These are phyloP conservation scores for Dactylellina haptotyla DNA, from an alignment of 2,329 filamentous ascomycete species.

Conservation along the genomic window DNA sequence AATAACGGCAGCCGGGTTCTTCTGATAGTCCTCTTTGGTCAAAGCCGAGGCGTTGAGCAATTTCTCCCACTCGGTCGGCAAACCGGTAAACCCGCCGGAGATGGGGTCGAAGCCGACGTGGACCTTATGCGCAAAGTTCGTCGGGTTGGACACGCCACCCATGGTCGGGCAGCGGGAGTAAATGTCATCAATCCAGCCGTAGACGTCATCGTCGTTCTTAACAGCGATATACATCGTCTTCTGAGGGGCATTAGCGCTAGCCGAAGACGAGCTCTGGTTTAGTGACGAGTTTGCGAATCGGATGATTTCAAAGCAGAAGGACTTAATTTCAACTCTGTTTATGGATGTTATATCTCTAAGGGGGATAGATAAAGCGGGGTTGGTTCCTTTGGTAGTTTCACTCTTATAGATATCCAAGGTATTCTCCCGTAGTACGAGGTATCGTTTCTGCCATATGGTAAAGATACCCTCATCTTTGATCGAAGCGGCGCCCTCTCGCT, in stretches of 20 bases:
- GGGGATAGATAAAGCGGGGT: slow-evolving; percentile 77
- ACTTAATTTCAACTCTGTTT: slow-evolving; percentile 87
- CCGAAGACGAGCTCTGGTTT: slow-evolving; percentile 73
- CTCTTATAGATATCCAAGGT: slow-evolving; percentile 94
- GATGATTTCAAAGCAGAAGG: slow-evolving; percentile 93
- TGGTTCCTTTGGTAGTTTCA: slow-evolving; percentile 75
- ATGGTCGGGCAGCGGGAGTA: slow-evolving; percentile 96
- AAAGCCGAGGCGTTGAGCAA: slow-evolving; percentile 94
- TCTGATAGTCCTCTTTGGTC: slow-evolving; percentile 97
- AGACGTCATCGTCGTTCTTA: slow-evolving; percentile 94
- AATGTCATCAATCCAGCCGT: slow-evolving; percentile 98
- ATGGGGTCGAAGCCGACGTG: slow-evolving; percentile 97
- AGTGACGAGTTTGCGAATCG: slow-evolving; percentile 67
- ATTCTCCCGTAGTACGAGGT: slow-evolving; percentile 89
- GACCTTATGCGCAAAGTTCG: slow-evolving; percentile 95
- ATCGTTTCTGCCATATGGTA: slow-evolving; percentile 93
- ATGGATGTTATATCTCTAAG: slow-evolving; percentile 90
- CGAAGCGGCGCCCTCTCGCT: slow-evolving; percentile 35
- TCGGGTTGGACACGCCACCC: slow-evolving; percentile 97
- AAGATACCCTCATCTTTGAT: slow-evolving; percentile 89
- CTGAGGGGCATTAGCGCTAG: slow-evolving; percentile 82
- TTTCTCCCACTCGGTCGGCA: slow-evolving; percentile 97
- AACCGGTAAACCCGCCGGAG: slow-evolving; percentile 91
- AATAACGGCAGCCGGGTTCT: slow-evolving; percentile 83
- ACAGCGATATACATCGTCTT: slow-evolving; percentile 92